Evolutionary conservation across 164 flowering plant genomes (phyloP), one percentile per base, ranked within the genome.

Genomic region (Platanus orientalis): DNA sequence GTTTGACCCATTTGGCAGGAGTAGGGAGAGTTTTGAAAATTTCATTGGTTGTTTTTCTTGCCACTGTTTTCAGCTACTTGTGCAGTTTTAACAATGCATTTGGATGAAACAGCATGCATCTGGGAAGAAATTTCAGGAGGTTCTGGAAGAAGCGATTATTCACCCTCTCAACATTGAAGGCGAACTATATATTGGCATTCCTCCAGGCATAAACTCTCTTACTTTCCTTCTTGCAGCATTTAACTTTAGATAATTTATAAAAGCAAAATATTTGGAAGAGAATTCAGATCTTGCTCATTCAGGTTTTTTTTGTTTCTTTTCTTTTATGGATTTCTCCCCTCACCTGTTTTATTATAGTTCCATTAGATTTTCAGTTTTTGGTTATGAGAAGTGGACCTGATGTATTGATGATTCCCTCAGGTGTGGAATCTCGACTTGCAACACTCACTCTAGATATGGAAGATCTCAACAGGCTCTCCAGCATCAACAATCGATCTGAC

Each of bases 341-440:
- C 12, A 7, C 12, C 12, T 36, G 9, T 36, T 7, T 7, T 56
- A 1, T 24, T 4, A 20, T 24, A 36, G 4, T 1, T 50, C 1
- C 34, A 1, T 25, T 32, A 34, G 10, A 20, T 54, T n/a, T 54
- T 29, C 16, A n/a, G 3, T 0, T 44, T 29, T 34, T 30, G 10
- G 1, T 4, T n/a, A 1, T 4, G 4, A 12, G 0, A 24, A 36
- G 11, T 25, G 12, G 19, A 12, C 12, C 27, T 39, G 39, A 25
- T 45, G n/a, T 51, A 16, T 58, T 58, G 3, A 52, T 55, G 50
- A 40, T 36, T 54, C 1, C 27, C 44, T 45, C 85, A 94, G 98
- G 98, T 64, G 93, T 94, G 54, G 98, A 90, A 78, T 81, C 94
- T 65, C 93, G 98, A 40, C 84, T 94, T 53, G 98, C 98, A 61